These are phyloP conservation scores for Coelastrella sp. DNA, from an alignment of 139 green algal genomes.

Conservation along the genomic window DNA sequence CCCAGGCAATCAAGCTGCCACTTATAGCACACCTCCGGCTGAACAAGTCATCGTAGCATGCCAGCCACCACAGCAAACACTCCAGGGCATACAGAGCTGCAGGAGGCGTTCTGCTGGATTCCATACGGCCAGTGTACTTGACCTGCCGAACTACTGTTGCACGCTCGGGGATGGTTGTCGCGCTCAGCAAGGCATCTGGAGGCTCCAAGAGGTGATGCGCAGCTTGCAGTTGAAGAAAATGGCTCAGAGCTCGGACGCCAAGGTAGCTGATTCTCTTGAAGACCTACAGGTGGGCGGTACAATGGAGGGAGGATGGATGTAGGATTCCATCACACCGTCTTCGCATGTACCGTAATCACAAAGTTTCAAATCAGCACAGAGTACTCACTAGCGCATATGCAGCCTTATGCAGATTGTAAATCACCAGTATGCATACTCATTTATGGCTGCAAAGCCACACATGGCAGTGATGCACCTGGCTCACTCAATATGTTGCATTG, in stretches of 20 bases:
- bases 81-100: slow-evolving; percentile 54
- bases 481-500: background rate
- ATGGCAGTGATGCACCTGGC: background rate
- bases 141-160: background rate
- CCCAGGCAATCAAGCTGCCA: slow-evolving; percentile 60
- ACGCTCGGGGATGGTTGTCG: background rate
- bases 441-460: background rate
- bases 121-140: background rate
- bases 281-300: slow-evolving; percentile 50
- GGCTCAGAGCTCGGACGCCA: slow-evolving; percentile 50
- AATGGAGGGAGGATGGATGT: background rate
- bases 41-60: slow-evolving; percentile 68
- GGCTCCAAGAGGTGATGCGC: slow-evolving; percentile 5
- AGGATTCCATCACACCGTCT: background rate
- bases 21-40: slow-evolving; percentile 51
- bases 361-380: background rate
- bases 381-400: background rate
- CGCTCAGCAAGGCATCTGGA: background rate
- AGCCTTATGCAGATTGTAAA: background rate
- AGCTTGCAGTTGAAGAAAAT: slow-evolving; percentile 48
- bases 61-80: slow-evolving; percentile 73
- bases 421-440: background rate
- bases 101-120: background rate
- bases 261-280: slow-evolving; percentile 62
- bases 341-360: background rate